Evolutionary conservation across 805 yeast genomes (phyloP), one percentile per base, ranked within the genome.

Genomic region (Starmerella apis): DNA sequence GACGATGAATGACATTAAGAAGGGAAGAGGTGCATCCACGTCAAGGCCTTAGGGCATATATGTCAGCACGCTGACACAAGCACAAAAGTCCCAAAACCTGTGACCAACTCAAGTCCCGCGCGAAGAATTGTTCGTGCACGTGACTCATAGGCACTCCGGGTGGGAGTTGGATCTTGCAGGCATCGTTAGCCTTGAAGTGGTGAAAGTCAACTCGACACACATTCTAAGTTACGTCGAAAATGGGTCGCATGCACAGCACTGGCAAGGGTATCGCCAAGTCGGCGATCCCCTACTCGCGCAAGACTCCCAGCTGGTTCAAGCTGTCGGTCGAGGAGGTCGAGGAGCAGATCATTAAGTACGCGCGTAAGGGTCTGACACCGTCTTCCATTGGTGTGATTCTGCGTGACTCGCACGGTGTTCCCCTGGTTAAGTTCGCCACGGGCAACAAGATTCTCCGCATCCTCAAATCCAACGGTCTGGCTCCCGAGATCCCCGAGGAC

Each of bases 221-320:
- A 48, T 54, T 52, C 36, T 35, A 49, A 35, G 41, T 47, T 47
- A 41, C 51, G 23, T 68, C 75, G 80, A 84, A 78, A 73, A 90
- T 90, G 98, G 98, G 95, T 88, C 95, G 98, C 79, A 81, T 90
- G 88, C 97, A 90, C 86, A 84, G 95, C 77, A 77, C 84, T 94
- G 99, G 99, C 77, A 92, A 92, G 78, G 99, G 99, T 78, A 94
- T 92, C 71, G 86, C 96, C 68, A 82, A 96, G 68, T 87, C 97
- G 71, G 95, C 98, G 71, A 78, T 87, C 74, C 98, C 99, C 74
- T 92, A 92, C 82, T 88, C 97, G 67, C 90, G 99, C 79, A 82
- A 82, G 76, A 80, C 94, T 73, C 98, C 97, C 73, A 78, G 96
- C 73, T 92, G 99, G 99, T 90, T 88, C 94, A 90, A 92, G 81